These are phyloP conservation scores for Cenchrus purpureus DNA, from an alignment of 176 grass and related monocot species.

Conservation along the genomic window DNA sequence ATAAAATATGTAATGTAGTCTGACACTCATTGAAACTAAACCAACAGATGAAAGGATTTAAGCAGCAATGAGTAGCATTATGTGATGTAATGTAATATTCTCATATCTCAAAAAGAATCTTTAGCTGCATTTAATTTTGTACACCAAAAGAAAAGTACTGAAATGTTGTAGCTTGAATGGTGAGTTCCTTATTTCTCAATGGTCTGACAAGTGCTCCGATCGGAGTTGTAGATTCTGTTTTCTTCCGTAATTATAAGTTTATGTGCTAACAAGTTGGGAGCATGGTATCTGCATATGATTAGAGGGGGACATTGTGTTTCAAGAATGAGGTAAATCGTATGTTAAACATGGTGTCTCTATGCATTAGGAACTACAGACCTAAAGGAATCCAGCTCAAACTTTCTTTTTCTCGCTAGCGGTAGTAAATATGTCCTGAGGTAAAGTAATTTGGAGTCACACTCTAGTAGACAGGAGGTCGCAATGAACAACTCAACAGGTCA, in stretches of 20 bases:
- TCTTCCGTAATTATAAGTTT: not conserved
- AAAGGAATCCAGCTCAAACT: not conserved
- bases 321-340: not conserved
- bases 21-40: not conserved
- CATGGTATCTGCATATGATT: not conserved
- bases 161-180: not conserved
- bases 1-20: not conserved
- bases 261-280: not conserved
- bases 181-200: not conserved
- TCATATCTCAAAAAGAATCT: not conserved
- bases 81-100: no score
- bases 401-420: no score
- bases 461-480: not conserved
- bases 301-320: not conserved
- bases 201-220: not conserved
- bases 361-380: not conserved
- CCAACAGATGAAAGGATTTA: not conserved
- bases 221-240: not conserved
- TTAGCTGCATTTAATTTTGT: not conserved
- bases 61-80: not conserved
- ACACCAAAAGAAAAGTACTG: not conserved
- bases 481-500: not conserved
- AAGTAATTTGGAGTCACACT: not conserved
- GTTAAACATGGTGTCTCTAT: not conserved
- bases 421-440: not conserved